A percentile compares a stretch with the other conserved stretches of the same genome.
phyloP scores from a whole-genome alignment of 2,329 filamentous ascomycete species.

The Hymenoscyphus scutula region DNA sequence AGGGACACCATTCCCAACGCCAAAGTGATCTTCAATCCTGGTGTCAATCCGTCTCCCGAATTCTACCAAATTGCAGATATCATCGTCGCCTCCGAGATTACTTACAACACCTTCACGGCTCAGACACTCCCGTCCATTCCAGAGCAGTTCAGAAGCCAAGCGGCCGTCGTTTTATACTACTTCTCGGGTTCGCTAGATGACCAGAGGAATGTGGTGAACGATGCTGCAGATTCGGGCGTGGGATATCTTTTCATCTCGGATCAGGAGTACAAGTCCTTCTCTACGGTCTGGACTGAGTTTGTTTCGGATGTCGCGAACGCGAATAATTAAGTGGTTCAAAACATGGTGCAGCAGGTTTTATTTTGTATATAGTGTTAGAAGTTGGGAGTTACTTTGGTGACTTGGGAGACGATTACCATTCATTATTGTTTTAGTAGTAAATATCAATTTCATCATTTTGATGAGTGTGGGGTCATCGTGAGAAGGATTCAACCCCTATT shows the following conservation, averaged over 20 bases:
- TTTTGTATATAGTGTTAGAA: background rate
- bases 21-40: slow-evolving; percentile 7
- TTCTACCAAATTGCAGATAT: background rate
- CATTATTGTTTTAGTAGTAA: too few relatives aligned
- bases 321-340: background rate
- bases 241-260: background rate
- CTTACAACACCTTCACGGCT: background rate
- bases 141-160: background rate
- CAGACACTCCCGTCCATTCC: background rate
- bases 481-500: too few relatives aligned
- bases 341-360: background rate
- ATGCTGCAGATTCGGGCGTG: background rate
- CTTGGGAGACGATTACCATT: too few relatives aligned
- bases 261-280: background rate
- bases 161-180: background rate
- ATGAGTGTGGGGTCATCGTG: too few relatives aligned
- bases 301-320: background rate
- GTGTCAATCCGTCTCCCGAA: background rate
- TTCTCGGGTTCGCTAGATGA: background rate
- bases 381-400: background rate
- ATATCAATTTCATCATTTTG: too few relatives aligned
- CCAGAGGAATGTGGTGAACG: background rate
- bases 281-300: background rate
- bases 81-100: background rate
- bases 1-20: background rate